Evolutionary conservation across 352 stramenopile genomes (phyloP), one percentile per base, ranked within the genome.

Genomic region (Globisporangium carolinianum): DNA sequence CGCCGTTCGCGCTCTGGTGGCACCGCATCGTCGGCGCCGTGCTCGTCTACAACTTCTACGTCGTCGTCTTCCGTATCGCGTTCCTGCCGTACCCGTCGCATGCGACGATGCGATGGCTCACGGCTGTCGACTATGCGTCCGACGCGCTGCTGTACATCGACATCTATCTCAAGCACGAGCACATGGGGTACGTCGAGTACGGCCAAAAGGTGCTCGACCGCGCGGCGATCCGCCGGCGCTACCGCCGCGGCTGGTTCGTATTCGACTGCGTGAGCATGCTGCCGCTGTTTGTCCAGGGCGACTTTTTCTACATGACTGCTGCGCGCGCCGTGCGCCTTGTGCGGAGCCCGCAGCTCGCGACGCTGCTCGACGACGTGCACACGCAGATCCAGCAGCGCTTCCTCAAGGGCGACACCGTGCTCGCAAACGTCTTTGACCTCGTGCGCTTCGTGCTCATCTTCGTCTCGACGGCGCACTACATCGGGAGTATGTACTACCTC

Each of bases 361-460:
- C 67, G 38, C 32, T 83, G 12, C 55, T 80, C 8, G 18, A 75
- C 41, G 74, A 79, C 36, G 56, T 77, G 4, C 68, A 85, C 42
- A 77, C 61, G 1, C 61, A 74, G 42, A 79, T 85, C 36, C 73
- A 83, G n/a, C 68, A 82, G 35, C 55, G 71, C n/a, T 85, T 75
- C 48, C 50, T 86, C 15, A 64, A 62, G 9, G 69, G 73, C 24
- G 71, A 72, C 52, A 66, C 69, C 0, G 66, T 76, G 36, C 62
- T 79, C 5, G 60, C 73, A 15, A 81, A 68, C 41, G 46, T 81
- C 2, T 86, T 86, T 49, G 71, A 79, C 32, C 50, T 86, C 15
- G 57, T 69, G 49, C 76, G 77, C 60, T 86, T 86, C 62, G 68
- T 82, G 47, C 55, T 82, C n/a, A 74, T 83, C 41, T 86, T 86